Evolutionary conservation across 2,329 filamentous ascomycete species (phyloP).

Genomic region (Fusarium pseudocircinatum): DNA sequence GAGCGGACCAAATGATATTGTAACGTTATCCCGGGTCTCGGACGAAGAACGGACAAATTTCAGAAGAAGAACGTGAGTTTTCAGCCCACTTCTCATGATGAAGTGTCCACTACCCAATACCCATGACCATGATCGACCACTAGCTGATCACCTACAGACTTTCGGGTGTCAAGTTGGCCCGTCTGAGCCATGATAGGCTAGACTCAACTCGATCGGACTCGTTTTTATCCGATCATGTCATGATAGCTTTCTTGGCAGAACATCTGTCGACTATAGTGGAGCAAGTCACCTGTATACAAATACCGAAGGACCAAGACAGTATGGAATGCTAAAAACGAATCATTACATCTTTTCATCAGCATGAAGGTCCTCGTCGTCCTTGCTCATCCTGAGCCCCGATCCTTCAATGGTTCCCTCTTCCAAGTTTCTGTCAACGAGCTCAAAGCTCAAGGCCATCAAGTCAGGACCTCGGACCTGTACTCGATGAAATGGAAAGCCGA

Average conservation of each 20-base stretch:
- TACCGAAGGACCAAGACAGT: background rate
- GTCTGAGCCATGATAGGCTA: background rate
- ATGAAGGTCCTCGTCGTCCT: conserved; percentile 23
- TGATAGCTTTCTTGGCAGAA: background rate
- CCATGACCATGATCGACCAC: background rate
- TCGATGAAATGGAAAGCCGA: conserved; percentile 26
- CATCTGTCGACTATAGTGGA: background rate
- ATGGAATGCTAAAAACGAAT: background rate
- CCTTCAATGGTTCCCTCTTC: conserved; percentile 13
- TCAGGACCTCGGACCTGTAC: conserved; percentile 21
- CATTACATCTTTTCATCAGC: background rate
- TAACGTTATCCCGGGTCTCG: background rate
- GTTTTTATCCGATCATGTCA: background rate
- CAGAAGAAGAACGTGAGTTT: no score
- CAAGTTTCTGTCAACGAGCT: conserved; percentile 7
- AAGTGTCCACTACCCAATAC: background rate
- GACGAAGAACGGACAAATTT: background rate
- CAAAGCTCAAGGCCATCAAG: conserved; percentile 17
- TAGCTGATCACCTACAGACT: background rate
- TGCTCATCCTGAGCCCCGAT: conserved; percentile 24
- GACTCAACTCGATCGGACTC: background rate
- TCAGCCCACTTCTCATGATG: background rate
- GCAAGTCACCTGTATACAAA: background rate
- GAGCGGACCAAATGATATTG: background rate
- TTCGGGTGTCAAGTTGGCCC: background rate